Base-by-base conservation (phyloP, 129 eudicot genomes). In the Mikania micrantha region DNA sequence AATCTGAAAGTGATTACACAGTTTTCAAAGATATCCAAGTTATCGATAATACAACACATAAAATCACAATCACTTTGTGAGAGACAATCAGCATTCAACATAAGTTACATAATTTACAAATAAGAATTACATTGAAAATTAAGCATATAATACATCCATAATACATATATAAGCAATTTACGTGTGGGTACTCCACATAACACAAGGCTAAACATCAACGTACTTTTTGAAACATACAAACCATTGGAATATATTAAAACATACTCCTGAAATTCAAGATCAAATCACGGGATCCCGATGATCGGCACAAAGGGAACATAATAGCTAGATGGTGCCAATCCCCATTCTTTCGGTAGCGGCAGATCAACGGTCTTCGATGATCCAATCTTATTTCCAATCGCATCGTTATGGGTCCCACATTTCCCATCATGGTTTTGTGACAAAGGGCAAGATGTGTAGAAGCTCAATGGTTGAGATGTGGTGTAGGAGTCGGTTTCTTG, bases 341-440 rank as follows among this genome's bases (percentile, higher is more conserved):
- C 97, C 90, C 88, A 91, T 72, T 91, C 97, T 64, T 77, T 84
- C 19, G 97, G 97, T 58, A 91, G 7, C 15, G 97, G 96, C 42
- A 88, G 24, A 74, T 91, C 85, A 70, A 91, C 47, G 28, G 95
- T 87, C 56, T 84, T 84, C 5, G 90, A 84, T 0, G 95, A 84
- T 32, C 83, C 79, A 10, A 79, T 3, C 5, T 58, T 40, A 69
- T 32, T 48, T 35, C 74, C 74, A 21, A 45, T 27, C 3, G 34
- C 64, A 7, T 74, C 22, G 10, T 72, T 63, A 11, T 9, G 65
- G 20, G 32, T 64, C 57, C 25, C 86, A 57, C 96, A 86, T 57
- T 75, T 74, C 12, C 75, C 89, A 29, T 60, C 58, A 34, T 62
- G 36, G 50, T 71, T 34, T 35, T 58, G 48, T 28, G 79, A 47